Evolutionary conservation across 2,329 filamentous ascomycete genomes (phyloP), one percentile per base, ranked within the genome.

Genomic region (Exophiala xenobiotica): DNA sequence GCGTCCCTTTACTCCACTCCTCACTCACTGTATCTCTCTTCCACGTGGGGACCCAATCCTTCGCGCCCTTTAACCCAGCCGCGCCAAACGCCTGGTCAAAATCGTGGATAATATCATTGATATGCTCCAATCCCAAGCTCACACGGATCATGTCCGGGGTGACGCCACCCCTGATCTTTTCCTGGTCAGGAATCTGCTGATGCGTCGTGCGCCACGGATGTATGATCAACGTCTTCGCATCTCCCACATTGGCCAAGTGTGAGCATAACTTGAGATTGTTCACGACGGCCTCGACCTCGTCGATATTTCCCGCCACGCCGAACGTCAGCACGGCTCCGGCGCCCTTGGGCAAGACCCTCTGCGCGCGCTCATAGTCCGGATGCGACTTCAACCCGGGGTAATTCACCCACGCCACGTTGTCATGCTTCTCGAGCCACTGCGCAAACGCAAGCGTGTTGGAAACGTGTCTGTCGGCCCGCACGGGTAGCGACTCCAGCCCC

Each of bases 241-340:
- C 90, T 52, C 90, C 90, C 14, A 95, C 90, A 65, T 99, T 97
- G 51, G 93, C 93, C 62, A 97, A 75, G 73, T 97, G 96, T n/a
- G 90, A 95, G 64, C 96, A 89, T 61, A 99, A 75, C 79, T 95
- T 93, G 76, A 99, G 93, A 61, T 84, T 84, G 71, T 99, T 92
- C 44, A 97, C 92, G 22, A 97, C 83, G 70, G 90, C 83, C 68
- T 83, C 87, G 56, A 92, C 92, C 12, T 87, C 90, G 16, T 74
- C 77, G 56, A 81, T 88, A 54, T 88, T 90, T 2, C 91, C 91
- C 75, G 93, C 95, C 54, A 96, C 87, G 46, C 93, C 93, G 63
- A 97, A 95, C 64, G 88, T 95, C 55, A 97, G 72, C n/a, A 99
- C 90, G 63, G 92, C 91, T 43, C 92, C 92, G 63, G 86, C 92